Evolutionary conservation across 495 filamentous ascomycete species (phyloP).

Genomic region (Daldinia grandis): DNA sequence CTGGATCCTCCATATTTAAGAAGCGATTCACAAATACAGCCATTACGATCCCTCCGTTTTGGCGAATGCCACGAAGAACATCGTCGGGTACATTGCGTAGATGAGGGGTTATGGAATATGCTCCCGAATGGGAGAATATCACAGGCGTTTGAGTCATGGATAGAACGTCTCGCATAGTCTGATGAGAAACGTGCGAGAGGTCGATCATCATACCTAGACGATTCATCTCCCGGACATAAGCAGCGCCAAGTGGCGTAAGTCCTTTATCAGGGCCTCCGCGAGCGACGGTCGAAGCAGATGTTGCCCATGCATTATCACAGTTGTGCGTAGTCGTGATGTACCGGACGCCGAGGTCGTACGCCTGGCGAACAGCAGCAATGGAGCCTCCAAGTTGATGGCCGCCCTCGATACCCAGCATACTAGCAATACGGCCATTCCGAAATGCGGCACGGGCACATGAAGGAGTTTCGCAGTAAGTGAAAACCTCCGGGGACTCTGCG

Average conservation of each 20-base stretch:
- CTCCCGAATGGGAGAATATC: constrained; percentile 62
- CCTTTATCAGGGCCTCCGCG: constrained; percentile 12
- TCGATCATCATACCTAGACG: constrained; percentile 59
- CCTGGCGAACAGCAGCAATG: background rate
- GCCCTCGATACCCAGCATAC: background rate
- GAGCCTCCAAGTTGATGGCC: background rate
- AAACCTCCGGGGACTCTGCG: background rate
- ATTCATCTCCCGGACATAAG: constrained; percentile 60
- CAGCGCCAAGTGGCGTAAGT: constrained; percentile 28
- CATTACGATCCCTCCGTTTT: background rate
- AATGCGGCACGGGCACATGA: background rate
- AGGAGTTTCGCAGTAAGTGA: background rate
- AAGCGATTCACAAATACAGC: background rate
- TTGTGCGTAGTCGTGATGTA: background rate
- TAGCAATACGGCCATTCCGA: background rate
- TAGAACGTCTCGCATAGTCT: constrained; percentile 65
- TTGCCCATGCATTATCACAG: background rate
- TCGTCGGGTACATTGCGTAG: constrained; percentile 59
- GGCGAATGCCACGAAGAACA: background rate
- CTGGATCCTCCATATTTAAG: background rate
- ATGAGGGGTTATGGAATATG: constrained; percentile 62
- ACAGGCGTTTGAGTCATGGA: constrained; percentile 51
- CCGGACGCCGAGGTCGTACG: background rate
- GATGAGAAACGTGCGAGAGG: constrained; percentile 62
- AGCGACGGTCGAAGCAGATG: background rate